Evolutionary conservation across 176 grass and related monocot species (phyloP), one percentile per base, ranked within the genome.

Genomic region (Rhynchospora pubera): DNA sequence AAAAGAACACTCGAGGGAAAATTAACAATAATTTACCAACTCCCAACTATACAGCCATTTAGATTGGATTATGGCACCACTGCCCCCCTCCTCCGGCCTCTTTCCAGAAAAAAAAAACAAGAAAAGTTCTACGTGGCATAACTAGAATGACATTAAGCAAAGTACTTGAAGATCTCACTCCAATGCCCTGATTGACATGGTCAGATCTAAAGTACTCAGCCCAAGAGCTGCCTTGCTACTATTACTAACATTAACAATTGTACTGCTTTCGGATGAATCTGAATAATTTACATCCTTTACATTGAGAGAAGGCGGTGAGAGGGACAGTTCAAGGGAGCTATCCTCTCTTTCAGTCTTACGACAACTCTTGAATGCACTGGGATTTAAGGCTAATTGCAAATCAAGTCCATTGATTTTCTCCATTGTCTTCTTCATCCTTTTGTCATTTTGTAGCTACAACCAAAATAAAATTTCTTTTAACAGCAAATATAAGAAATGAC

Each of bases 101-200:
- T 34, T 34, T 1, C 32, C 32, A 34, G n/a, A n/a, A n/a, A n/a
- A n/a, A n/a, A n/a, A n/a, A n/a, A 34, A n/a, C 19, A 70, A 16
- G 45, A 70, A 75, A 75, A 26, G 46, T 7, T 19, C 21, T 75
- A 16, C 22, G 14, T 52, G 42, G 18, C 44, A 74, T n/a, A 74
- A 74, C 70, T 74, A 74, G 51, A 74, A 74, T 11, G 45, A 45
- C 70, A 51, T 16, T 28, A 53, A 53, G 71, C 71, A 76, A 76
- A 76, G 96, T 94, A 94, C 92, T 94, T 93, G 89, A 98, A 98
- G 90, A 98, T 98, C 96, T 98, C 92, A 98, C 92, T 98, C 92
- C 96, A 90, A 93, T 98, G 96, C 90, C 75, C 57, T 93, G 88
- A 98, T 98, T 81, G 96, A 98, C 96, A 98, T 98, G 92, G 96